Evolutionary conservation across 176 grass and related monocot genomes (phyloP).

Genomic region (Zizania latifolia): DNA sequence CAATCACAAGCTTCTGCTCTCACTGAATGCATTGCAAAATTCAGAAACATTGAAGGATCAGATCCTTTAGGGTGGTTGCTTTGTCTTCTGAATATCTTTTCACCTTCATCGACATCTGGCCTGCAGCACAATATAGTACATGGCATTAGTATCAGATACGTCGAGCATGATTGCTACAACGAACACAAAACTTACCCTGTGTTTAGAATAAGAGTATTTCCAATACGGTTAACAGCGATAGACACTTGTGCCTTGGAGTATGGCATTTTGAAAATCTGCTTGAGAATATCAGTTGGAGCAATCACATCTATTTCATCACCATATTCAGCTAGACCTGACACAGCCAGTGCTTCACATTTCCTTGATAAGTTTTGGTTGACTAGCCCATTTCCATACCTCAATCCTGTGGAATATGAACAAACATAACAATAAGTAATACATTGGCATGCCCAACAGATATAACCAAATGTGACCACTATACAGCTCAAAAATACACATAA

Average conservation of each 20-base stretch:
- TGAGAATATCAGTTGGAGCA: constrained; percentile 88
- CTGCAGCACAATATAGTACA: constrained; percentile 33
- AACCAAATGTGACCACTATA: background rate
- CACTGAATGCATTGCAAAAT: constrained; percentile 98
- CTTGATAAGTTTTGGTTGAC: constrained; percentile 86
- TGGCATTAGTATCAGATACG: constrained; percentile 5
- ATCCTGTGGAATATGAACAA: constrained; percentile 47
- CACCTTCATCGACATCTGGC: constrained; percentile 95
- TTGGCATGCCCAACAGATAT: background rate
- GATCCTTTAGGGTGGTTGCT: constrained; percentile 71
- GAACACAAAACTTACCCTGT: constrained; percentile 55
- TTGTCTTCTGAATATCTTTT: constrained; percentile 91
- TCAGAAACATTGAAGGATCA: constrained; percentile 89
- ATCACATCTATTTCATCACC: constrained; percentile 88
- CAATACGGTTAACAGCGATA: constrained; percentile 89
- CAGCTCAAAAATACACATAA: background rate
- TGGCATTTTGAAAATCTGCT: constrained; percentile 98
- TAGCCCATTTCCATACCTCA: constrained; percentile 47
- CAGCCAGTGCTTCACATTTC: constrained; percentile 90
- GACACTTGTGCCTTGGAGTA: constrained; percentile 95
- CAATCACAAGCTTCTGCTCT: constrained; percentile 98
- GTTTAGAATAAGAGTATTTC: constrained; percentile 87
- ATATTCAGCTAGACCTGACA: constrained; percentile 86
- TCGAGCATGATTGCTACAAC: background rate
- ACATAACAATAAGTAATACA: constrained; percentile 18